Base-by-base conservation (phyloP, 1,139 yeast genomes). In the Candida pseudoviswanathii region DNA sequence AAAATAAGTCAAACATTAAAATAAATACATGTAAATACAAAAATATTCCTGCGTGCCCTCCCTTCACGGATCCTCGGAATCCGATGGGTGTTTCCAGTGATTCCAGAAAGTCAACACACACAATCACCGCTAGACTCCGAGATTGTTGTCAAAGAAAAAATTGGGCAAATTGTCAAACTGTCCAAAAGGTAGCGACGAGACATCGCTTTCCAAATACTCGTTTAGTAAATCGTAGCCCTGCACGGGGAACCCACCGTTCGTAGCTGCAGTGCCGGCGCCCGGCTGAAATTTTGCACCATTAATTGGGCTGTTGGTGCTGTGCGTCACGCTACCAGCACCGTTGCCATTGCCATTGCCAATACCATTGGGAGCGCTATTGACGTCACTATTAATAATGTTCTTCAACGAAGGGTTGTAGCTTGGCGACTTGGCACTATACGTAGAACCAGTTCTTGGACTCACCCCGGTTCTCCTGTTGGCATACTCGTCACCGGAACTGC, bases 61-160 rank as follows among this genome's bases (percentile, higher is more conserved):
- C 16, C 16, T 16, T 16, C 16, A 16, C 16, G 16, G 16, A 16
- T 16, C 16, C 16, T 16, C 16, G 16, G 16, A 16, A 16, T 16
- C 16, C 16, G 16, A 16, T 16, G 16, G 16, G 16, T 16, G 16
- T 16, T 16, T 16, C 16, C 16, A 16, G 16, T 16, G 16, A 16
- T 16, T 16, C 22, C 22, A 34, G 22, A 34, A 34, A 11, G 22
- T 16, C 16, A 27, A 8, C 9, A 27, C 30, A 27, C 30, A 8
- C 30, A 6, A 27, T 27, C 30, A 27, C 6, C 30, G 9, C 30
- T 27, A 27, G 9, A 8, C 30, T 27, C 71, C 71, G 39, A 66
- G 51, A 50, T 68, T 71, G 46, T 70, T 70, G 53, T 73, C 79
- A 51, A 64, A 71, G 57, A 75, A 73, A 51, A 69, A 72, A 54